A percentile compares a stretch with the other conserved stretches of the same genome.
Evolutionary conservation across 1,284 basidiomycete species (phyloP).

Genomic region (Ceratobasidium sp.): DNA sequence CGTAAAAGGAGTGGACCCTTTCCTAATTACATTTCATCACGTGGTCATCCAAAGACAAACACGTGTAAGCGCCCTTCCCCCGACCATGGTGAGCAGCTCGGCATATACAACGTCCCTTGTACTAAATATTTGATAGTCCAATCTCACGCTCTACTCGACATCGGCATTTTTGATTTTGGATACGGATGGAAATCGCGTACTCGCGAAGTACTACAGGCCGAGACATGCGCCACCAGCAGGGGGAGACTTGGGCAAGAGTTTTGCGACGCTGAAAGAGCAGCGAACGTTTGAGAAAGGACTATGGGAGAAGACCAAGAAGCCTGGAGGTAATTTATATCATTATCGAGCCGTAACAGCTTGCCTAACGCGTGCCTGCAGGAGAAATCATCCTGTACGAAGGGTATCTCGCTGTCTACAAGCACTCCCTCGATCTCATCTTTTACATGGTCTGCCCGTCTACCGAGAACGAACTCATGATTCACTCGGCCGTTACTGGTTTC

Average conservation of each 20-base stretch:
- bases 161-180: constrained; percentile 93
- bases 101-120: not conserved
- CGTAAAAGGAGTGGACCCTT: constrained; percentile 7
- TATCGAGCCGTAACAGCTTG: not conserved
- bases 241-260: constrained; percentile 69
- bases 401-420: constrained; percentile 93
- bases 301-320: constrained; percentile 94
- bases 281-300: constrained; percentile 95
- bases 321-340: constrained; percentile 74
- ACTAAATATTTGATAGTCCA: constrained; percentile 61
- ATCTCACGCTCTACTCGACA: constrained; percentile 88
- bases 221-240: constrained; percentile 70
- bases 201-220: constrained; percentile 94
- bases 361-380: constrained; percentile 63
- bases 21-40: not conserved
- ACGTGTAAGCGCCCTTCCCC: constrained; percentile 4
- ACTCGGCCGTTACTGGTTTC: constrained; percentile 85
- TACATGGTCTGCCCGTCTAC: constrained; percentile 91
- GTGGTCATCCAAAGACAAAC: not conserved
- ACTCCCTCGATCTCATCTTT: constrained; percentile 95
- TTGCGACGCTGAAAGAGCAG: constrained; percentile 89
- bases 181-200: constrained; percentile 91
- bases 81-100: constrained; percentile 26
- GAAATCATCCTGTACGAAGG: constrained; percentile 96
- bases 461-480: constrained; percentile 98